Conservation (phyloP, 202 grass and related monocot genomes). For the Zoysia matrella region DNA sequence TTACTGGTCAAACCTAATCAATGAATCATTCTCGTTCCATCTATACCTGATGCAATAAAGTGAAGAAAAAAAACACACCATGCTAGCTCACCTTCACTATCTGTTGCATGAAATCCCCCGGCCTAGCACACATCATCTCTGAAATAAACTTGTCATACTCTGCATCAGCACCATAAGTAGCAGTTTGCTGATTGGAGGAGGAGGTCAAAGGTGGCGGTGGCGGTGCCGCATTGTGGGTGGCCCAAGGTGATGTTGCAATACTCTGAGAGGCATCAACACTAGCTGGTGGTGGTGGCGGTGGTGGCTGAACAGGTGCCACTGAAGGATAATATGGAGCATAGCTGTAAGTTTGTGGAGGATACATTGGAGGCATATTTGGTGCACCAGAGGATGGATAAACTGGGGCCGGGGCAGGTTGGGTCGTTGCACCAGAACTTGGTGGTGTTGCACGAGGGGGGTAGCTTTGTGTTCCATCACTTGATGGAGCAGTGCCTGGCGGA, state of each 20-base stretch:
- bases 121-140: constrained; percentile 64
- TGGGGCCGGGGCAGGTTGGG: constrained; percentile 53
- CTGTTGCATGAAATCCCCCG: constrained; percentile 37
- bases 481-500: neutral
- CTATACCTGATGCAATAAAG: too few species aligned
- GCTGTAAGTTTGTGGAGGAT: constrained; percentile 64
- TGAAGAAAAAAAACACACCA: constrained; percentile 2
- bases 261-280: too few species aligned
- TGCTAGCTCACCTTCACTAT: constrained; percentile 58
- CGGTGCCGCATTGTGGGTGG: constrained; percentile 50
- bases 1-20: constrained; percentile 1
- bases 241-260: constrained; percentile 61
- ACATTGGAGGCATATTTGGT: constrained; percentile 51
- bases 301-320: constrained; percentile 33
- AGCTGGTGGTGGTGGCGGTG: constrained; percentile 50
- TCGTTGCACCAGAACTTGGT: constrained; percentile 47
- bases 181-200: constrained; percentile 42
- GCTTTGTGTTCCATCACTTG: constrained; percentile 49
- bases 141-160: constrained; percentile 95
- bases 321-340: constrained; percentile 75
- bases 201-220: constrained; percentile 43
- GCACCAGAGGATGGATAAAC: constrained; percentile 59
- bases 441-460: constrained; percentile 61
- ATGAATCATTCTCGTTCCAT: neutral
- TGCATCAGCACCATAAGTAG: constrained; percentile 60